A percentile compares a stretch with the other conserved stretches of the same genome.
Evolutionary conservation across 148 eudicot genomes (phyloP).

Genomic region (Chenopodium suecicum): DNA sequence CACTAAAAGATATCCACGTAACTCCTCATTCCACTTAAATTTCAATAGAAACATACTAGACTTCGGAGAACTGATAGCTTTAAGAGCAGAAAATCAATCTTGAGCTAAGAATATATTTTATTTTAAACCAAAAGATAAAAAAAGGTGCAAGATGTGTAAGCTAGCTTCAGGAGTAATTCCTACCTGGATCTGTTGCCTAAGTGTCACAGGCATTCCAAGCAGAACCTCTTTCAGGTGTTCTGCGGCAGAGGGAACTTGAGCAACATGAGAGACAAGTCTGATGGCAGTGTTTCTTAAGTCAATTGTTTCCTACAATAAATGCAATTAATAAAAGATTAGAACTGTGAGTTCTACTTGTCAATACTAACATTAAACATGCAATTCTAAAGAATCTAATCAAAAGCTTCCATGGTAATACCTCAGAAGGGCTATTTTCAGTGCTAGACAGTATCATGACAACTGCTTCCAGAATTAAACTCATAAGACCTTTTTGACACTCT

Average conservation of each 20-base stretch:
- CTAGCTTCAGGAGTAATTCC: constrained; percentile 9
- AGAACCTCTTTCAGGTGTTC: constrained; percentile 65
- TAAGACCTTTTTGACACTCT: constrained; percentile 63
- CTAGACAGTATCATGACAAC: constrained; percentile 68
- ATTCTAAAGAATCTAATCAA: neutral
- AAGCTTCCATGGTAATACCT: constrained; percentile 38
- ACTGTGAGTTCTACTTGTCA: neutral
- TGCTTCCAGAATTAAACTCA: constrained; percentile 73
- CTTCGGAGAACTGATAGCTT: neutral
- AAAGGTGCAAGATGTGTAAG: constrained; percentile 6
- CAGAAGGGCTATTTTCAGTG: constrained; percentile 50
- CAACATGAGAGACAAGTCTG: constrained; percentile 82
- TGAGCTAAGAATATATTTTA: neutral
- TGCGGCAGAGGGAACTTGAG: constrained; percentile 77
- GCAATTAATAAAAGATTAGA: constrained; percentile 1
- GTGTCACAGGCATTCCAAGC: constrained; percentile 63
- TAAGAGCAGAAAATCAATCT: neutral
- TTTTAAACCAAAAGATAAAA: neutral
- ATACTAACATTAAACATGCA: neutral
- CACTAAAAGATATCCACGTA: neutral
- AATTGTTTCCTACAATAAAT: constrained; percentile 50
- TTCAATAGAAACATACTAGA: neutral
- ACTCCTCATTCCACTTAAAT: neutral
- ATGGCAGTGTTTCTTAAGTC: constrained; percentile 59
- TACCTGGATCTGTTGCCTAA: constrained; percentile 91